phyloP scores from a whole-genome alignment of 1,284 basidiomycete genomes.

The Stereum hirsutum region DNA sequence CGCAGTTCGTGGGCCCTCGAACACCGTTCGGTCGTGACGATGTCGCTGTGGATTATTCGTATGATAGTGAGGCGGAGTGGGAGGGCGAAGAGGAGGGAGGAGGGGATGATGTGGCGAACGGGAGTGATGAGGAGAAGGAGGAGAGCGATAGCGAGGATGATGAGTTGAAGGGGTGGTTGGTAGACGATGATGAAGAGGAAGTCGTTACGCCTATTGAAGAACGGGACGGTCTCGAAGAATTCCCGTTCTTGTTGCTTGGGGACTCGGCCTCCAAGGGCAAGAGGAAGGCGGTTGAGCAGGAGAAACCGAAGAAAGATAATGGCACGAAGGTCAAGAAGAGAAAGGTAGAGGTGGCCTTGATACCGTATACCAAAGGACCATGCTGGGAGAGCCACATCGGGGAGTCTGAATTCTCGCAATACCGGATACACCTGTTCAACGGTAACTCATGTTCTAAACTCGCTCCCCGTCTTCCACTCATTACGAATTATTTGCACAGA shows the following conservation, averaged over 20 bases:
- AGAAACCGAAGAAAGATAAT: constrained; percentile 14
- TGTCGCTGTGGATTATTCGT: constrained; percentile 66
- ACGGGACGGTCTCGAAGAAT: constrained; percentile 25
- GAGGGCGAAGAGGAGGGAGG: constrained; percentile 66
- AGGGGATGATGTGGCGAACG: constrained; percentile 65
- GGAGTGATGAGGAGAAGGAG: constrained; percentile 52
- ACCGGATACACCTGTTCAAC: constrained; percentile 71
- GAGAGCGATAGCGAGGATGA: constrained; percentile 50
- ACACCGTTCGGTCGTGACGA: constrained; percentile 65
- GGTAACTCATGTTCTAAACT: constrained; percentile 32
- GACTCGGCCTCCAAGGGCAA: constrained; percentile 30
- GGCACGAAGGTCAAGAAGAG: constrained; percentile 42
- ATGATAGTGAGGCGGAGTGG: constrained; percentile 85
- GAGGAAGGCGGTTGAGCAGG: constrained; percentile 41
- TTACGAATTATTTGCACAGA: constrained; percentile 39
- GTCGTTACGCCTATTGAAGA: constrained; percentile 31
- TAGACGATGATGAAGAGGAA: constrained; percentile 64
- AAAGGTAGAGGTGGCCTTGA: constrained; percentile 64
- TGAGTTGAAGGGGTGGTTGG: constrained; percentile 61
- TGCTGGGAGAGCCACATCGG: constrained; percentile 62
- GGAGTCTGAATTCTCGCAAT: constrained; percentile 51
- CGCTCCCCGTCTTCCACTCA: neutral
- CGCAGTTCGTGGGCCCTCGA: constrained; percentile 62
- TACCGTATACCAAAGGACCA: constrained; percentile 73
- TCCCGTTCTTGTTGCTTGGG: constrained; percentile 22